phyloP scores from a whole-genome alignment of 1,139 yeast species.

The Kodamaea sp. region DNA sequence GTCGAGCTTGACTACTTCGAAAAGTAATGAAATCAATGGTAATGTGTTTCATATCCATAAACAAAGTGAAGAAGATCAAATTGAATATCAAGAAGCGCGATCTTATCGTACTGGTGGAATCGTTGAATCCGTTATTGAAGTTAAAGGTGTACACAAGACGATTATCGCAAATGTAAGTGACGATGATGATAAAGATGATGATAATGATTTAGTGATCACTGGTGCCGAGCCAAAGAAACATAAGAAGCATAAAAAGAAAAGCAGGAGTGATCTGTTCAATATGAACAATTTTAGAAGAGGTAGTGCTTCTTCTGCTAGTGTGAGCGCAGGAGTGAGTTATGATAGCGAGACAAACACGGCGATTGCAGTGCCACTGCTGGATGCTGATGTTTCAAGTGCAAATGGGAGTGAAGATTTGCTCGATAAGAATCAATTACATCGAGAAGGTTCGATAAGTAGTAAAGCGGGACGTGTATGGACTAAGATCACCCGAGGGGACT shows the following conservation, averaged over 20 bases:
- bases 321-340: neutral
- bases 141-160: constrained; percentile 82
- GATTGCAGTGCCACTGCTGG: neutral
- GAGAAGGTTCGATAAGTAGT: constrained; percentile 1
- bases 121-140: constrained; percentile 78
- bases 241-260: constrained; percentile 8
- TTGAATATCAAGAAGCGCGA: constrained; percentile 34
- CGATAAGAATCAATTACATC: neutral
- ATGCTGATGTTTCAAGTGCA: neutral
- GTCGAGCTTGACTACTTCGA: neutral
- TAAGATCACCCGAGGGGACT: constrained; percentile 4
- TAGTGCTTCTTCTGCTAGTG: constrained; percentile 1
- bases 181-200: constrained; percentile 24
- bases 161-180: constrained; percentile 65
- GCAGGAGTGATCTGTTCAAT: constrained; percentile 14
- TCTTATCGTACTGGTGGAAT: constrained; percentile 64
- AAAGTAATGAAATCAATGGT: constrained; percentile 3
- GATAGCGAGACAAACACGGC: constrained; percentile 1
- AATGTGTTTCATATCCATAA: constrained; percentile 8
- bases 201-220: neutral
- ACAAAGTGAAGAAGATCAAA: too few relatives aligned
- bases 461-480: constrained; percentile 4
- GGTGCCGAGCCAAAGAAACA: constrained; percentile 4
- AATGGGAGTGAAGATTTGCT: neutral
- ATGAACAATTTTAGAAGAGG: constrained; percentile 11